Percentiles rank a stretch among this genome's conserved stretches.
phyloP scores from a whole-genome alignment of 2,329 filamentous ascomycete species.

The Pyricularia grisea region DNA sequence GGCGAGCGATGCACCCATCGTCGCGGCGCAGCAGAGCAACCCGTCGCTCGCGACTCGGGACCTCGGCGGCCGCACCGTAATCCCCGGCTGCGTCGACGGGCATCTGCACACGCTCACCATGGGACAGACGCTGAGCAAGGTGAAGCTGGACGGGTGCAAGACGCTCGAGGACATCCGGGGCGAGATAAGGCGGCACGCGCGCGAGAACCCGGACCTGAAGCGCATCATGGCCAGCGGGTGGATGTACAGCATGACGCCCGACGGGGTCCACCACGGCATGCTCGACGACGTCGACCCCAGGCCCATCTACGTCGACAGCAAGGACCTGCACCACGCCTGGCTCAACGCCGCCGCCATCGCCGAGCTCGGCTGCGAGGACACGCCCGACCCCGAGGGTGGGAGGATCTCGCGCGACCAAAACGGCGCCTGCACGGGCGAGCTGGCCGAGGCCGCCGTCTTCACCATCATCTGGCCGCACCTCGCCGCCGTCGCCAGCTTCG shows the following conservation, averaged over 20 bases:
- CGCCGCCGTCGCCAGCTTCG: constrained; percentile 33
- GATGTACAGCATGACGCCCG: constrained; percentile 46
- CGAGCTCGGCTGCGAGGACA: constrained; percentile 37
- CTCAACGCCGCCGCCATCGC: constrained; percentile 40
- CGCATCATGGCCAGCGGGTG: constrained; percentile 43
- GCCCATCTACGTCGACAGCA: constrained; percentile 46
- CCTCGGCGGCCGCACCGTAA: constrained; percentile 28
- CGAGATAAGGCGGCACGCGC: constrained; percentile 34
- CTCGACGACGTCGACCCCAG: constrained; percentile 38
- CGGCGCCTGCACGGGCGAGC: constrained; percentile 38
- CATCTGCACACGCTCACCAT: constrained; percentile 49
- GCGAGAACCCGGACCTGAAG: constrained; percentile 29
- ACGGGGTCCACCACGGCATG: constrained; percentile 36
- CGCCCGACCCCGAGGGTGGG: constrained; percentile 39
- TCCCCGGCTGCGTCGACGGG: constrained; percentile 48
- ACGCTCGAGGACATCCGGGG: constrained; percentile 37
- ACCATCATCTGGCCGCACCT: constrained; percentile 45
- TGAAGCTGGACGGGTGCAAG: constrained; percentile 34
- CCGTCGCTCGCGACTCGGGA: constrained; percentile 15
- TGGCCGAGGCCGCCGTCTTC: constrained; percentile 44
- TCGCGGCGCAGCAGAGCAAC: constrained; percentile 17
- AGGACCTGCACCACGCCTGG: constrained; percentile 48
- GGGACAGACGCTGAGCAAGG: constrained; percentile 42
- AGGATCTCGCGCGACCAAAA: constrained; percentile 36
- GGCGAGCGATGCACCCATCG: constrained; percentile 19